Evolutionary conservation across 768 basidiomycete species (phyloP).

Genomic region (Pleurotus tuoliensis): DNA sequence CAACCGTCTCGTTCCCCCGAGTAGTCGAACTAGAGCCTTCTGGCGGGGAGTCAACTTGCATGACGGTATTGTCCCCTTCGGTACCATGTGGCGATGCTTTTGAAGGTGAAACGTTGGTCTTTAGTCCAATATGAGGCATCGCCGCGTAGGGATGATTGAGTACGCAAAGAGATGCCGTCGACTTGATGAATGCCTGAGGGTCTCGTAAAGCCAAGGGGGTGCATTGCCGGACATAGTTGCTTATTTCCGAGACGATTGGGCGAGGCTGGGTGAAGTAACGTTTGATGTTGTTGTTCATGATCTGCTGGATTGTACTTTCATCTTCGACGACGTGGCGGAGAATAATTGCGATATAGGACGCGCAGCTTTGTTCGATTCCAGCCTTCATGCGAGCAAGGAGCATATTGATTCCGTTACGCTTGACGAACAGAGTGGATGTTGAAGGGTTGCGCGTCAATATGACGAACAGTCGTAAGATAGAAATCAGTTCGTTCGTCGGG

Average conservation of each 20-base stretch:
- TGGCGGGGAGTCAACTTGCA: conserved; percentile 51
- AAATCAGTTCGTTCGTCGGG: conserved; percentile 78
- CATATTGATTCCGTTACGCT: conserved; percentile 54
- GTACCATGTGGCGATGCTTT: conserved; percentile 15
- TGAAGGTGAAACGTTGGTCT: conserved; percentile 25
- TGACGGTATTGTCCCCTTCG: conserved; percentile 34
- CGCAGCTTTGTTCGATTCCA: conserved; percentile 62
- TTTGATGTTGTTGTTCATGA: conserved; percentile 83
- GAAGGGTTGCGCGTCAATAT: conserved; percentile 73
- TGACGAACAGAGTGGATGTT: conserved; percentile 64
- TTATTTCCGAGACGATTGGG: conserved; percentile 61
- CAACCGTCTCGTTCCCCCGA: conserved; percentile 40
- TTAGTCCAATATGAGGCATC: conserved; percentile 56
- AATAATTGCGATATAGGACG: conserved; percentile 82
- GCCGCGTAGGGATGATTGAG: conserved; percentile 62
- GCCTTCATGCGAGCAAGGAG: conserved; percentile 68
- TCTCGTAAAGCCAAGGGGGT: conserved; percentile 81
- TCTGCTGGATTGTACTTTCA: conserved; percentile 48
- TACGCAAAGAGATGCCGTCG: conserved; percentile 66
- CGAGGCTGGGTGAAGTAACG: conserved; percentile 76
- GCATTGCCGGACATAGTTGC: conserved; percentile 70
- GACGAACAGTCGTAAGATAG: conserved; percentile 78
- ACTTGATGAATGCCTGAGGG: conserved; percentile 69
- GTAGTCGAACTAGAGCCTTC: conserved; percentile 15
- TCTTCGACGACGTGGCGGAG: conserved; percentile 93